Base-by-base conservation (phyloP, 495 filamentous ascomycete species). In the Tuber brumale region DNA sequence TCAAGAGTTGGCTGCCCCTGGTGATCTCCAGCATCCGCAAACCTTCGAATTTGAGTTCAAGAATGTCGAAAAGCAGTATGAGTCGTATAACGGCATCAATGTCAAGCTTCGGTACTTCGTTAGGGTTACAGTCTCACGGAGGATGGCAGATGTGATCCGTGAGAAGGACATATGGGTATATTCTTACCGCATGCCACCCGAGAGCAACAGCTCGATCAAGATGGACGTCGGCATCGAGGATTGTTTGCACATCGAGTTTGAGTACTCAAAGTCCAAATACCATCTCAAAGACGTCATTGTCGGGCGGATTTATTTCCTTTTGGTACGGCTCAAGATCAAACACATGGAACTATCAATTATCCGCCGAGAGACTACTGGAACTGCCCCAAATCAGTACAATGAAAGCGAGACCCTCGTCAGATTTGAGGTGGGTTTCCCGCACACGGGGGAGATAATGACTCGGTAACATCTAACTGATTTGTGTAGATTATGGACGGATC, bases 111-210 rank as follows among this genome's bases (percentile, higher is more conserved):
- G 96, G 74, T 99, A 99, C 88, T 99, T 97, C 85, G 90, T 99
- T 76, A 93, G 94, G 72, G 96, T 97, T 77, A 98, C 96, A 14
- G 96, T 98, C 51, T 95, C 94, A 35, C 89, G 95, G 77, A 90
- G 95, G 81, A 98, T 99, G 94, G 92, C 93, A 79, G 96, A 98
- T 84, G 95, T 98, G 70, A 91, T 97, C 80, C 92, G 96, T 79
- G 95, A 99, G 88, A 99, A 99, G 88, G 96, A 99, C 85, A 91
- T 99, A 78, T 99, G 95, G 95, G 95, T 99, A 43, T 99, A 99
- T 88, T 94, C 91, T 74, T 99, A 99, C 87, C 92, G 94, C 83
- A 94, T 98, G 87, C 95, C 95, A 19, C 96, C 96, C 69, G 96
- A 98, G 89, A 96, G 92, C 84, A 98, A 98, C 87, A 94, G 90